Conservation (phyloP, 2,329 filamentous ascomycete genomes). For the Trichoderma sp. region DNA sequence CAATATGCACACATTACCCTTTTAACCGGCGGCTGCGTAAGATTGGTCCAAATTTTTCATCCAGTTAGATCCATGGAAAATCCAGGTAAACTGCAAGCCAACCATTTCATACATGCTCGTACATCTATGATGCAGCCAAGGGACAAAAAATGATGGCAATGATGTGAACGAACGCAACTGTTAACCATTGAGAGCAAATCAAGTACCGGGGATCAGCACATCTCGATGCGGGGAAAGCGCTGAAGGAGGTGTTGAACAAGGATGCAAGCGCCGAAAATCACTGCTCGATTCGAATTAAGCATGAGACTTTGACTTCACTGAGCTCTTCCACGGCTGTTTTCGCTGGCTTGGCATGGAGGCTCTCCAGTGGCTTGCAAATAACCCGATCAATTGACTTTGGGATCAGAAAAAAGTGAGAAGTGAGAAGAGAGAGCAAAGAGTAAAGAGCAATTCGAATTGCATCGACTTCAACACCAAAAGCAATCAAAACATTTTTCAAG, state of each 20-base stretch:
- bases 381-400: background rate
- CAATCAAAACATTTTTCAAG: background rate
- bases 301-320: background rate
- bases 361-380: background rate
- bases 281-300: background rate
- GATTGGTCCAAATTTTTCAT: background rate
- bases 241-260: background rate
- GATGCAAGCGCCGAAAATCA: background rate
- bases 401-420: background rate
- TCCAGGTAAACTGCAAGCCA: background rate
- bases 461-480: background rate
- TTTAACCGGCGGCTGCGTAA: background rate
- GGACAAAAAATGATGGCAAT: background rate
- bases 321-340: background rate
- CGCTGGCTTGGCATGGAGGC: background rate
- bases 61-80: background rate
- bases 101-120: too few species aligned
- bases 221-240: background rate
- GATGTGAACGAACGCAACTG: background rate
- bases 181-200: background rate
- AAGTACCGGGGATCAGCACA: background rate
- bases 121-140: background rate
- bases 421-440: background rate
- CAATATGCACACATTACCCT: background rate
- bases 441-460: background rate